phyloP scores from a whole-genome alignment of 2,329 filamentous ascomycete genomes.

The Colletotrichum australisinense region DNA sequence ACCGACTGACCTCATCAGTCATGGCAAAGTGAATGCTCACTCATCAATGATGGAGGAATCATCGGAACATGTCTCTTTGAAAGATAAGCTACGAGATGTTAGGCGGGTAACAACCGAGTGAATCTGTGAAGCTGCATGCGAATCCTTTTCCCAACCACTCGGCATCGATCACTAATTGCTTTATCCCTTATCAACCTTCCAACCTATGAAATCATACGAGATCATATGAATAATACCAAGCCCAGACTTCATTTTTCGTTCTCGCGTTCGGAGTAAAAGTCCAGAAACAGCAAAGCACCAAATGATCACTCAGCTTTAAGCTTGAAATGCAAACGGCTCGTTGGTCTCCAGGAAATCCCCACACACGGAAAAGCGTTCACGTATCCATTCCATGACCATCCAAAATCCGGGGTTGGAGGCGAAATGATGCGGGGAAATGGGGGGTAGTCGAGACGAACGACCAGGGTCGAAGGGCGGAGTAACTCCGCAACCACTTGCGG shows the following conservation, averaged over 20 bases:
- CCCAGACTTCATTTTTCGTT: neutral
- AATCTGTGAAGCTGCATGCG: neutral
- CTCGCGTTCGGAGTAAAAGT: constrained; percentile 3
- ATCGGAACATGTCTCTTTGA: no score
- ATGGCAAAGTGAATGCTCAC: neutral
- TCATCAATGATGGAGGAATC: neutral
- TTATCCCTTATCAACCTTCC: neutral
- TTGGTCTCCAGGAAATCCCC: neutral
- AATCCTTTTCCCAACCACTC: neutral
- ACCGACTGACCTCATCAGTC: neutral
- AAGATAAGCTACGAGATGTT: neutral
- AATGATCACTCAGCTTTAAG: no score
- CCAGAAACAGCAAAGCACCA: no score
- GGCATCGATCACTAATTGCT: neutral
- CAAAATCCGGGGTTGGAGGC: constrained; percentile 23
- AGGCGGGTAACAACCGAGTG: neutral
- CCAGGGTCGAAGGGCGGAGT: constrained; percentile 26
- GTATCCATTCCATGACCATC: neutral
- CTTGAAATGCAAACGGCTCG: neutral
- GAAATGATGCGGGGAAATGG: constrained; percentile 21
- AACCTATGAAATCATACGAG: neutral
- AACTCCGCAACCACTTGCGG: constrained; percentile 9
- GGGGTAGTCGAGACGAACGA: neutral
- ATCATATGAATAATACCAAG: no score
- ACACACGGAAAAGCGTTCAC: constrained; percentile 20